Conservation (phyloP, 768 basidiomycete species). For the Rhodotorula taiwanensis region DNA sequence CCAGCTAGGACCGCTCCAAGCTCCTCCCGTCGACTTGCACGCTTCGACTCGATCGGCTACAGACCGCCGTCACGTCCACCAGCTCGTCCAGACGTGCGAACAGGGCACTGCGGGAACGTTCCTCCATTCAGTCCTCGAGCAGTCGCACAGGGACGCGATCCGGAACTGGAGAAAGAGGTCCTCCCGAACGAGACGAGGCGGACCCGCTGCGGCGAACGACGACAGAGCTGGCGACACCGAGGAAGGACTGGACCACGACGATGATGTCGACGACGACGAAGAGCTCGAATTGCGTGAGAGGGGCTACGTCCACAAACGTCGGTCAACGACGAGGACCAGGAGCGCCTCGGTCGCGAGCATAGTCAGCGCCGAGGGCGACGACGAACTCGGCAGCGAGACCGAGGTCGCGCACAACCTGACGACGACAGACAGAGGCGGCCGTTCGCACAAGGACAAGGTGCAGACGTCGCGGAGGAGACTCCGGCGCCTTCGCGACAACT, state of each 20-base stretch:
- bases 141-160: not conserved
- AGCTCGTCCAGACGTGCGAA: not conserved
- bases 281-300: not conserved
- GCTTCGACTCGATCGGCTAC: not conserved
- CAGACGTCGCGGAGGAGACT: not conserved
- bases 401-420: not conserved
- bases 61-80: not conserved
- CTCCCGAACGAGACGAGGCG: too few species aligned
- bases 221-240: not conserved
- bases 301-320: conserved; percentile 1
- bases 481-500: not conserved
- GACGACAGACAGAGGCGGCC: too few species aligned
- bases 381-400: not conserved
- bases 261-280: not conserved
- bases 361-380: not conserved
- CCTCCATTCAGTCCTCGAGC: not conserved
- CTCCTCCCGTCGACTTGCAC: conserved; percentile 1
- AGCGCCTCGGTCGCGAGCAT: not conserved
- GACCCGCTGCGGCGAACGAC: not conserved
- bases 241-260: not conserved
- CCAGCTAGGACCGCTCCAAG: not conserved
- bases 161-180: not conserved
- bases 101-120: not conserved
- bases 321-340: too few species aligned
- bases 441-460: not conserved